These are phyloP conservation scores for Pelargonium citronellum DNA, from an alignment of 441 rosid species.

Conservation along the genomic window DNA sequence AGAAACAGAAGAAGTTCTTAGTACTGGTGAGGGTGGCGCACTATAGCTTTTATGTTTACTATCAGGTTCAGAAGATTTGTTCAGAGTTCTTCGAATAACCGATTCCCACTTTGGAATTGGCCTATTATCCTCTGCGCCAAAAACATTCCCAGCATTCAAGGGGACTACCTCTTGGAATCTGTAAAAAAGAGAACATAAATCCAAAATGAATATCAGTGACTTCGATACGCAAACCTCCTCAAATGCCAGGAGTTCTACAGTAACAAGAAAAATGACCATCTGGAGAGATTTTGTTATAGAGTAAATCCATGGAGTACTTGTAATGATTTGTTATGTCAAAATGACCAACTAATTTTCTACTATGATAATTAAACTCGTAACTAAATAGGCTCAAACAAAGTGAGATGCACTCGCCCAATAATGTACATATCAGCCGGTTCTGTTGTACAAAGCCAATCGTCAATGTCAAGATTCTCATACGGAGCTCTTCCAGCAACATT, in stretches of 20 bases:
- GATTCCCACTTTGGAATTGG: slow-evolving; percentile 94
- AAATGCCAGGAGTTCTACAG: neutral
- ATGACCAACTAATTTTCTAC: too few relatives aligned
- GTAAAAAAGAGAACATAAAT: slow-evolving; percentile 11
- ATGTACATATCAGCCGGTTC: slow-evolving; percentile 86
- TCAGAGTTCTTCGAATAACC: slow-evolving; percentile 75
- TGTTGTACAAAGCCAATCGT: slow-evolving; percentile 79
- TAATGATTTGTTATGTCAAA: too few relatives aligned
- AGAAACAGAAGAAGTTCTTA: slow-evolving; percentile 66
- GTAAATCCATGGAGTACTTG: too few relatives aligned
- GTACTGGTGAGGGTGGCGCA: slow-evolving; percentile 82
- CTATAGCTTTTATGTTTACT: slow-evolving; percentile 67
- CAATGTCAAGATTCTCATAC: slow-evolving; percentile 59
- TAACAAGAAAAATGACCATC: neutral
- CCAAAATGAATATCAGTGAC: slow-evolving; percentile 13
- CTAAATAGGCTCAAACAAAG: neutral
- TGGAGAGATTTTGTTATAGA: too few relatives aligned
- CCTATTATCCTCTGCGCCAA: slow-evolving; percentile 84
- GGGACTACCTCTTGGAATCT: slow-evolving; percentile 99
- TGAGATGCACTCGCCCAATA: slow-evolving; percentile 51
- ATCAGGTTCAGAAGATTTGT: slow-evolving; percentile 51
- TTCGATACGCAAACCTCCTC: neutral
- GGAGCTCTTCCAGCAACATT: slow-evolving; percentile 96
- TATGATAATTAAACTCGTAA: too few relatives aligned
- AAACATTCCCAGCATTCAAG: slow-evolving; percentile 84